These are phyloP conservation scores for Phytopythium mirpurense DNA, from an alignment of 352 stramenopile genomes.

Conservation along the genomic window DNA sequence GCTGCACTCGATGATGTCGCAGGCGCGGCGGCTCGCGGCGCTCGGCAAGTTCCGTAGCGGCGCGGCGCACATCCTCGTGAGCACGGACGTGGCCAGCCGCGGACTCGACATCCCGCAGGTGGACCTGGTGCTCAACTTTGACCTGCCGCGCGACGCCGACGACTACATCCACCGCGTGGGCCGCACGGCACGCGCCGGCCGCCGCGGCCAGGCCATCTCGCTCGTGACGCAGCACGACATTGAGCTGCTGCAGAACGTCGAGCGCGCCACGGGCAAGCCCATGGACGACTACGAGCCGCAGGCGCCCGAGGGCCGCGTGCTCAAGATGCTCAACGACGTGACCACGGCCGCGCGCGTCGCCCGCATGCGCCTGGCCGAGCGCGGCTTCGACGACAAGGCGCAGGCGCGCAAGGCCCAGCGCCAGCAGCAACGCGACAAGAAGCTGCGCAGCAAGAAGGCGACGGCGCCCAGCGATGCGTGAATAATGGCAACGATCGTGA, in stretches of 20 bases:
- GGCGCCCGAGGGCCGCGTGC: conserved; percentile 89
- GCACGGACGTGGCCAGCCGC: conserved; percentile 95
- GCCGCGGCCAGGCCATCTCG: conserved; percentile 89
- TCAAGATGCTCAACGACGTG: conserved; percentile 94
- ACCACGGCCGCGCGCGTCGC: conserved; percentile 91
- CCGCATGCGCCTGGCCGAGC: conserved; percentile 89
- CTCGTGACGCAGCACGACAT: conserved; percentile 95
- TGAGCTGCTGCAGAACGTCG: conserved; percentile 93
- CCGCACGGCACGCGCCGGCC: conserved; percentile 91
- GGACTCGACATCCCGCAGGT: conserved; percentile 96
- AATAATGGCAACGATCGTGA: too few species aligned
- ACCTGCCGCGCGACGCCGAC: conserved; percentile 92
- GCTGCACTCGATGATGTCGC: conserved; percentile 95
- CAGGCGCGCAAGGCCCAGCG: conserved; percentile 66
- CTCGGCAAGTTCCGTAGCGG: conserved; percentile 98
- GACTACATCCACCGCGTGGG: conserved; percentile 98
- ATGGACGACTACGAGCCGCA: conserved; percentile 87
- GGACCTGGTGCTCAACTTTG: conserved; percentile 97
- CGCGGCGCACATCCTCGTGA: conserved; percentile 91
- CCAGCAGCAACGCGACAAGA: conserved; percentile 37
- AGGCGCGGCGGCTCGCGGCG: conserved; percentile 91
- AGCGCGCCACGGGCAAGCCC: conserved; percentile 86
- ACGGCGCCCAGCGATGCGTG: neutral
- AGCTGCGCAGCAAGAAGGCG: neutral
- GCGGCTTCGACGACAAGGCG: conserved; percentile 86